Evolutionary conservation across 306 rosid species (phyloP), one percentile per base, ranked within the genome.

Genomic region (Gynostemma pentaphyllum): DNA sequence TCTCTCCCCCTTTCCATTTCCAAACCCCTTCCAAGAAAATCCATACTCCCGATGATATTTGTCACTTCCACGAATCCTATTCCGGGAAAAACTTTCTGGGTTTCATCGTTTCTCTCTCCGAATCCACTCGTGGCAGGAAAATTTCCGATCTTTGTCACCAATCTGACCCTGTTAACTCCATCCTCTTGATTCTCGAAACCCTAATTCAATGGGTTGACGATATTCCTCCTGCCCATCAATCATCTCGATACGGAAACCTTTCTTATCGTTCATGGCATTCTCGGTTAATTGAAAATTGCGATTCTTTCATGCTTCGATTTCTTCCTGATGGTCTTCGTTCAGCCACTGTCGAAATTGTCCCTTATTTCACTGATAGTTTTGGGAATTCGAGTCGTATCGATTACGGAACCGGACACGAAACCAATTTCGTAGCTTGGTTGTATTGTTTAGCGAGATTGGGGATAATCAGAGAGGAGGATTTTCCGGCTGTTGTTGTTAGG

Each of bases 191-290:
- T 11, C 79, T 92, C 36, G 78, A 86, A 62, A 74, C 95, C 79
- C 87, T 92, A 61, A 72, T 52, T 56, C 80, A 7, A 10, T 81
- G 88, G 95, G 34, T 87, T 62, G 97, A 86, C 14, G 88, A 88
- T 56, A 92, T 86, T 40, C 99, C 96, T 5, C 99, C 97, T 0
- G 53, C 70, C 18, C 88, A 66, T 30, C 92, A 79, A 50, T 61
- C 95, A 39, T 83, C 83, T 15, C 83, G 99, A 0, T 88, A 86
- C 59, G 99, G 99, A 19, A 92, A 92, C 81, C 34, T 67, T 15
- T 86, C 99, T 0, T 92, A 67, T 75, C 83, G 99, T 45, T 46
- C 22, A 9, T 65, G 69, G 69, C 60, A 65, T 32, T n/a, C 9
- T 9, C 59, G 46, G 34, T 29, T 45, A 46, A 42, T 32, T 45